Percentiles rank a stretch among this genome's conserved stretches.
Evolutionary conservation across 2,329 filamentous ascomycete species (phyloP).

Genomic region (Dendrostoma leiphaemia): DNA sequence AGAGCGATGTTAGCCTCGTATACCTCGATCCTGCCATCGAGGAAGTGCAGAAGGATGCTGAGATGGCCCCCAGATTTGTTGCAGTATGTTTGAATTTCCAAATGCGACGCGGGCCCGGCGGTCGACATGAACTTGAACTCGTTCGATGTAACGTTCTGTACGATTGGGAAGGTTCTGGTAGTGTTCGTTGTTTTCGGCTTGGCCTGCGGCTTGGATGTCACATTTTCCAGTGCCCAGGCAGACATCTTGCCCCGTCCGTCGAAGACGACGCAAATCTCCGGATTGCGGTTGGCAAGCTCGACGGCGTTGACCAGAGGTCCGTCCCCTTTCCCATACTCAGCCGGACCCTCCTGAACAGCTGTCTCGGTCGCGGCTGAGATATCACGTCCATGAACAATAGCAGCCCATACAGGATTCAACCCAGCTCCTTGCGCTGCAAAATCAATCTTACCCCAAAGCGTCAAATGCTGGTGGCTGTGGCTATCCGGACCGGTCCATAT

Average conservation of each 20-base stretch:
- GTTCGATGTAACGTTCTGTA: slow-evolving; percentile 63
- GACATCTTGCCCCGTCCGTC: slow-evolving; percentile 86
- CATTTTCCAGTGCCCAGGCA: slow-evolving; percentile 87
- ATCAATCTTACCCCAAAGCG: slow-evolving; percentile 80
- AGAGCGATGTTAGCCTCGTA: slow-evolving; percentile 76
- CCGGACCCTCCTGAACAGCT: slow-evolving; percentile 61
- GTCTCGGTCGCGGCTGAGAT: slow-evolving; percentile 75
- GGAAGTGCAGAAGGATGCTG: slow-evolving; percentile 76
- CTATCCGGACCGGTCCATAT: slow-evolving; percentile 81
- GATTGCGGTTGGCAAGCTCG: slow-evolving; percentile 78
- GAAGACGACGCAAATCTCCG: slow-evolving; percentile 83
- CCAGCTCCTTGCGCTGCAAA: slow-evolving; percentile 51
- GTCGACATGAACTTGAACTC: slow-evolving; percentile 47
- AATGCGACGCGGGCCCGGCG: slow-evolving; percentile 40
- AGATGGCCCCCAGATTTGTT: slow-evolving; percentile 62
- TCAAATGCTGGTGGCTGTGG: slow-evolving; percentile 68
- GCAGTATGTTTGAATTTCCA: slow-evolving; percentile 73
- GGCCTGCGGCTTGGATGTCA: slow-evolving; percentile 65
- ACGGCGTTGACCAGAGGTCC: slow-evolving; percentile 81
- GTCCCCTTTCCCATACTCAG: slow-evolving; percentile 60
- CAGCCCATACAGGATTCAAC: slow-evolving; percentile 60
- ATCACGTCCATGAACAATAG: slow-evolving; percentile 79
- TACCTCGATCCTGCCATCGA: slow-evolving; percentile 81
- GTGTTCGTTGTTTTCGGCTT: slow-evolving; percentile 34
- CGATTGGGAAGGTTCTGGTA: slow-evolving; percentile 79